Percentiles rank a stretch among this genome's conserved stretches.
Conservation (phyloP, 148 eudicot species). For the Vaccinium darrowii region DNA sequence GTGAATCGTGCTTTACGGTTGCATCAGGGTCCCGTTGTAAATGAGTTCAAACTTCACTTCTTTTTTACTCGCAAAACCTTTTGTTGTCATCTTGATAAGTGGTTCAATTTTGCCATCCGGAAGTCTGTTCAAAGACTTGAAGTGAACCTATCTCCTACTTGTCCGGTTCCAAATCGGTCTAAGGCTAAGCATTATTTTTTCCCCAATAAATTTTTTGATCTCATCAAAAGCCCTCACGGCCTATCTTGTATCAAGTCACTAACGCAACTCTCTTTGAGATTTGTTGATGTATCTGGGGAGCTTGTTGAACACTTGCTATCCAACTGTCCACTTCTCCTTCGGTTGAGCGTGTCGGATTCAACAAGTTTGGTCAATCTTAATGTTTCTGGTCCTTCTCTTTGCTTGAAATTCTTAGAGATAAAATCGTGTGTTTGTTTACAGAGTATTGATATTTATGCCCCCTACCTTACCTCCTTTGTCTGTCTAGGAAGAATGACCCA, state of each 20-base stretch:
- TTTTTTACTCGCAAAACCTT: not conserved
- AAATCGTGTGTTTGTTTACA: no score
- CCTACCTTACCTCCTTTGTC: no score
- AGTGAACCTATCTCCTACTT: not conserved
- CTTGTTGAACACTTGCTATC: conserved; percentile 6
- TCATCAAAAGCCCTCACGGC: not conserved
- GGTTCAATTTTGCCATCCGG: conserved; percentile 1
- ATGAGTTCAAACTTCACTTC: not conserved
- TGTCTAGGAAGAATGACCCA: no score
- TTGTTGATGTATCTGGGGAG: not conserved
- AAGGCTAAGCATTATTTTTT: not conserved
- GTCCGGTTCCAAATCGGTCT: no score
- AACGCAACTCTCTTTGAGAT: not conserved
- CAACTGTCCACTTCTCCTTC: not conserved
- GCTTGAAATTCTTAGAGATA: no score
- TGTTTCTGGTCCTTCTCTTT: no score
- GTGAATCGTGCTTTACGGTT: not conserved
- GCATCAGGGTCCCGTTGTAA: not conserved
- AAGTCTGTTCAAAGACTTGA: not conserved
- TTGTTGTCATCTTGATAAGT: not conserved
- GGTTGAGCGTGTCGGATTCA: not conserved
- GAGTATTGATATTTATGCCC: no score
- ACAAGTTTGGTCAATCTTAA: no score
- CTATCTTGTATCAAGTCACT: not conserved
- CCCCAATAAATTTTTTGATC: not conserved